Evolutionary conservation across 2,329 filamentous ascomycete species (phyloP).

Genomic region (Pseudonectria buxi): DNA sequence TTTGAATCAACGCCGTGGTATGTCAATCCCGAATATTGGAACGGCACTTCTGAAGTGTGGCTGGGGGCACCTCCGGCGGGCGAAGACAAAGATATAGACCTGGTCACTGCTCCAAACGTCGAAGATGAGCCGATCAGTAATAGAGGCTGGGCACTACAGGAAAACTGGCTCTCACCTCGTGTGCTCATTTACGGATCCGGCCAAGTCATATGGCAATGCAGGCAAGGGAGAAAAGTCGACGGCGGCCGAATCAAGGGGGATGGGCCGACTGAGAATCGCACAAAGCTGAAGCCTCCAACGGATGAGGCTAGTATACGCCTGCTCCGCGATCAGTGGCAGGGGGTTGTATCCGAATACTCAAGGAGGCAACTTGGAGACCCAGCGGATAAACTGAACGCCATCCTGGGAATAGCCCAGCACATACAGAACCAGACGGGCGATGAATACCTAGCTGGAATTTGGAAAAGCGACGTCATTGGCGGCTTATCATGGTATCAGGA

Average conservation of each 20-base stretch:
- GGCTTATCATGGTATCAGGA: slow-evolving; percentile 4
- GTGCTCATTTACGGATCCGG: slow-evolving; percentile 3
- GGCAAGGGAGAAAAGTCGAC: neutral
- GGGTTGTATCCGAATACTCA: neutral
- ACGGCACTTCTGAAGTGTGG: neutral
- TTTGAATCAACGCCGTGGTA: slow-evolving; percentile 1
- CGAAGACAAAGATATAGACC: neutral
- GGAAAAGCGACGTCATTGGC: slow-evolving; percentile 1
- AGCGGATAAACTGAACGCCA: slow-evolving; percentile 3
- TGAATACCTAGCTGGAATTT: slow-evolving; percentile 1
- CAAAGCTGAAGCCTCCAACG: neutral
- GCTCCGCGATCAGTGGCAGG: neutral
- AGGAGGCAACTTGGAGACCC: slow-evolving; percentile 2
- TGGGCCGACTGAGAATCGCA: neutral
- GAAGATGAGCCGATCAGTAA: slow-evolving; percentile 3
- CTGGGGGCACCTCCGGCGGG: neutral
- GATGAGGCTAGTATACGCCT: neutral
- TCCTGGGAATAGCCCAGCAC: slow-evolving; percentile 1
- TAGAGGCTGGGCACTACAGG: slow-evolving; percentile 4
- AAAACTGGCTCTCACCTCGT: slow-evolving; percentile 1
- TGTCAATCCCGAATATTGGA: neutral
- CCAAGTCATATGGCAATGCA: slow-evolving; percentile 1
- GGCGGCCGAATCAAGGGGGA: neutral
- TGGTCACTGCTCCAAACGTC: neutral
- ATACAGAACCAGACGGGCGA: neutral